These are phyloP conservation scores for Euphorbia lathyris DNA, from an alignment of 345 rosid species.

Conservation along the genomic window DNA sequence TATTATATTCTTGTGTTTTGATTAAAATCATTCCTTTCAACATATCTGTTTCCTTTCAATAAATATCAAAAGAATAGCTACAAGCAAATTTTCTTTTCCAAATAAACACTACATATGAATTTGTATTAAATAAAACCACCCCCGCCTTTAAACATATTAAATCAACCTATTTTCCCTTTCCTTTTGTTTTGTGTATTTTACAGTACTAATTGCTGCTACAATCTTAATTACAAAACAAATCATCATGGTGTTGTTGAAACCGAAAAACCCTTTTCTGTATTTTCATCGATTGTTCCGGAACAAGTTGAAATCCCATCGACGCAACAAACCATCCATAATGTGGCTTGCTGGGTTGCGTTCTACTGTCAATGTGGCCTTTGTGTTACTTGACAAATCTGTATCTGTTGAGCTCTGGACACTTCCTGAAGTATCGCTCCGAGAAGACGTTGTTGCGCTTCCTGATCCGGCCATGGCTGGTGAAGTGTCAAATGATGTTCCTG, in stretches of 20 bases:
- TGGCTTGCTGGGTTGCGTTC: conserved; percentile 59
- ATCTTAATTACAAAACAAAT: conserved; percentile 48
- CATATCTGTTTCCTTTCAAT: not conserved
- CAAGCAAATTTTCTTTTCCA: not conserved
- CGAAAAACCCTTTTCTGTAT: not conserved
- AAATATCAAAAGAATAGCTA: conserved; percentile 8
- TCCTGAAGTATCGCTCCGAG: conserved; percentile 34
- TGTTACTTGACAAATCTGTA: conserved; percentile 58
- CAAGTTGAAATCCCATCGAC: conserved; percentile 82
- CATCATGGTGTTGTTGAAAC: conserved; percentile 17
- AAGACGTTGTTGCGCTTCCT: conserved; percentile 29
- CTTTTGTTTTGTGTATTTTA: conserved; percentile 25
- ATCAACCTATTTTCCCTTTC: conserved; percentile 21
- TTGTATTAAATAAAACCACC: conserved; percentile 5
- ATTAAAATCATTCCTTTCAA: no score
- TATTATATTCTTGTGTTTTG: no score
- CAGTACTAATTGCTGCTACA: conserved; percentile 28
- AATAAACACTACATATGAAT: not conserved
- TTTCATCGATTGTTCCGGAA: conserved; percentile 53
- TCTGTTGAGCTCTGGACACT: conserved; percentile 35
- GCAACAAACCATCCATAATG: conserved; percentile 74
- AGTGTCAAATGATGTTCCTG: conserved; percentile 17
- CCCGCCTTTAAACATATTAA: conserved; percentile 14
- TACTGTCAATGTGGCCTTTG: conserved; percentile 78
- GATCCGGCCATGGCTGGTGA: conserved; percentile 26